Conservation (phyloP, 2,329 filamentous ascomycete species). For the Fusarium sp. region DNA sequence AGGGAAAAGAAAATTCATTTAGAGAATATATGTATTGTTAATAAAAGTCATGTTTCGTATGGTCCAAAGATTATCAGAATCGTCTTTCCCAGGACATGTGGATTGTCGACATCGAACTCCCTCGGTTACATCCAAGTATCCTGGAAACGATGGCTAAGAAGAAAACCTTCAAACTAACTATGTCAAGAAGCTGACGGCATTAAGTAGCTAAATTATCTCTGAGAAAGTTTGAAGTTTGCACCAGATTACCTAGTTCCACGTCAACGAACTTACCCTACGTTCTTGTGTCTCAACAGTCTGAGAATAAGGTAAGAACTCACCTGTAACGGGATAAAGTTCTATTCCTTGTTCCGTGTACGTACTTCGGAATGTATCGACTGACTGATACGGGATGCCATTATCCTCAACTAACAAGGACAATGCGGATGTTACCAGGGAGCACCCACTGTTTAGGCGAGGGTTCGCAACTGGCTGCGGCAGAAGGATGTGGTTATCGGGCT, state of each 20-base stretch:
- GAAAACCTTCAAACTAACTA: not conserved
- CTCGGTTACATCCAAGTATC: no score
- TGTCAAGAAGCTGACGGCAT: slow-evolving; percentile 15
- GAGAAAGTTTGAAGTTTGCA: not conserved
- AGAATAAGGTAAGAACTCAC: slow-evolving; percentile 6
- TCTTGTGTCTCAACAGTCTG: not conserved
- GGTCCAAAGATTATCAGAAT: not conserved
- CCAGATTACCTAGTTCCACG: not conserved
- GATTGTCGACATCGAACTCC: no score
- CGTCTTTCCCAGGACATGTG: not conserved
- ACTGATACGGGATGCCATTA: slow-evolving; percentile 19
- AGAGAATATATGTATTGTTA: not conserved
- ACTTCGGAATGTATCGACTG: slow-evolving; percentile 21
- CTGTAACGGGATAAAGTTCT: slow-evolving; percentile 13
- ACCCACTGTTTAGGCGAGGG: slow-evolving; percentile 18
- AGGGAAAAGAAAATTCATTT: not conserved
- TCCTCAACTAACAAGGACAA: slow-evolving; percentile 21
- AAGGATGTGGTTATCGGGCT: slow-evolving; percentile 31
- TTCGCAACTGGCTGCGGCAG: slow-evolving; percentile 22
- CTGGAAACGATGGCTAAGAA: not conserved
- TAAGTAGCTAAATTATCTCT: not conserved
- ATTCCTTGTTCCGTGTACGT: slow-evolving; percentile 21
- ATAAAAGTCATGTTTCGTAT: not conserved
- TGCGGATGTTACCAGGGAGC: slow-evolving; percentile 22
- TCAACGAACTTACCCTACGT: slow-evolving; percentile 16